A percentile compares a stretch with the other conserved stretches of the same genome.
Evolutionary conservation across 1,139 yeast species (phyloP).

Genomic region (Yamadazyma triangularis): DNA sequence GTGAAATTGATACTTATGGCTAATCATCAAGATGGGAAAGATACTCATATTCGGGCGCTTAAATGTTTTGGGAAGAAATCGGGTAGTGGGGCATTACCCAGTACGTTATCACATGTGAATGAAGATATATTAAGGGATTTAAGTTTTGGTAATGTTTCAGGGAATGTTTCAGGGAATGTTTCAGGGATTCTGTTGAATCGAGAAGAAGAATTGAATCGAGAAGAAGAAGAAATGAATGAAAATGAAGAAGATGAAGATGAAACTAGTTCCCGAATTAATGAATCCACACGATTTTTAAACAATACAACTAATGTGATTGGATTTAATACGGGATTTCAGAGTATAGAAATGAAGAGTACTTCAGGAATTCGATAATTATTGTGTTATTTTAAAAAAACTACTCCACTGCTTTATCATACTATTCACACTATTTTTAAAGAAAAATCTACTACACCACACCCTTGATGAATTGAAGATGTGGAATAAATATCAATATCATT

Average conservation of each 20-base stretch:
- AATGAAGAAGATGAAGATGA: constrained; percentile 8
- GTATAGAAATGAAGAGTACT: constrained; percentile 32
- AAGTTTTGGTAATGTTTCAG: too few relatives aligned
- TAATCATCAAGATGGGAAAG: constrained; percentile 96
- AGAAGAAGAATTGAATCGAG: constrained; percentile 6
- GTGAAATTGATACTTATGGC: constrained; percentile 66
- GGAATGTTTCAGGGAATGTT: constrained; percentile 21
- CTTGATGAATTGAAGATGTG: constrained; percentile 92
- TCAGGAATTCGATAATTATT: constrained; percentile 32
- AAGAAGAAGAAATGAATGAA: constrained; percentile 8
- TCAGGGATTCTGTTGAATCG: constrained; percentile 30
- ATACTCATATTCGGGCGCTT: constrained; percentile 81
- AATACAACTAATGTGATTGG: constrained; percentile 41
- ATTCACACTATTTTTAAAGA: constrained; percentile 86
- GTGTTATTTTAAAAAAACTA: constrained; percentile 5
- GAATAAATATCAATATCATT: constrained; percentile 86
- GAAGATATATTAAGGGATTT: constrained; percentile 27
- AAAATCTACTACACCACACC: constrained; percentile 74
- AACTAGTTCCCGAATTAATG: constrained; percentile 12
- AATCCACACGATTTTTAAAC: constrained; percentile 23
- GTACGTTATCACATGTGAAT: constrained; percentile 8
- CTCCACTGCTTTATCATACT: too few relatives aligned
- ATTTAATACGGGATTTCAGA: constrained; percentile 41
- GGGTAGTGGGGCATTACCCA: constrained; percentile 2
- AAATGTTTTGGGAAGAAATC: constrained; percentile 37